These are phyloP conservation scores for Ascomycota sp. DNA, from an alignment of 2,329 filamentous ascomycete species.

Conservation along the genomic window DNA sequence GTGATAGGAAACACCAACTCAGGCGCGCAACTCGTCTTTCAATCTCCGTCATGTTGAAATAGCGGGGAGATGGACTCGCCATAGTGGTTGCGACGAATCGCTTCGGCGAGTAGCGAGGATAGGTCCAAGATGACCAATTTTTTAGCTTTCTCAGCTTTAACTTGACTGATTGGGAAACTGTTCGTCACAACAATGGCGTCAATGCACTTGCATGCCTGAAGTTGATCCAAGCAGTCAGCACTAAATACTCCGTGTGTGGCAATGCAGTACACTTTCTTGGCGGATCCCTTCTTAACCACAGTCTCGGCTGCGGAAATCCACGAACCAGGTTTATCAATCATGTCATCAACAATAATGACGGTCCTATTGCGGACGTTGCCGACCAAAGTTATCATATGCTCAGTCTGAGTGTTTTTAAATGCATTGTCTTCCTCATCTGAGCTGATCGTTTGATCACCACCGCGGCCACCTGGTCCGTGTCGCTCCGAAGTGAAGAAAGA, in stretches of 20 bases:
- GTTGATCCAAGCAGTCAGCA: slow-evolving; percentile 68
- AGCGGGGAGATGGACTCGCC: slow-evolving; percentile 61
- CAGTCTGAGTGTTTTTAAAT: slow-evolving; percentile 58
- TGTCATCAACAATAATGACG: slow-evolving; percentile 92
- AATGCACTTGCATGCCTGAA: slow-evolving; percentile 85
- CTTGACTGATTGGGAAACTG: slow-evolving; percentile 75
- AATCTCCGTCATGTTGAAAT: slow-evolving; percentile 47
- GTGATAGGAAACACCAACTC: background rate
- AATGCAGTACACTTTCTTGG: slow-evolving; percentile 92
- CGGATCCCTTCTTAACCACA: slow-evolving; percentile 77
- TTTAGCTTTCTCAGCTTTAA: slow-evolving; percentile 46
- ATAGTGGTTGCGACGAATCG: slow-evolving; percentile 89
- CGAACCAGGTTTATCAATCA: slow-evolving; percentile 92
- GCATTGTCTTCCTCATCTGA: slow-evolving; percentile 88
- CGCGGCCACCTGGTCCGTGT: slow-evolving; percentile 58
- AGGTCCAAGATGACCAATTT: slow-evolving; percentile 85
- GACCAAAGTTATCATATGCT: slow-evolving; percentile 94
- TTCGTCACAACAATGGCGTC: slow-evolving; percentile 90
- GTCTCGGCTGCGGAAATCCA: slow-evolving; percentile 97
- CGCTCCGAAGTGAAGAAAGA: slow-evolving; percentile 53
- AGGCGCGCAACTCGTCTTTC: slow-evolving; percentile 5
- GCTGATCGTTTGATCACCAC: slow-evolving; percentile 60
- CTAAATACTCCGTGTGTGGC: slow-evolving; percentile 93
- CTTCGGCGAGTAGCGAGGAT: slow-evolving; percentile 71
- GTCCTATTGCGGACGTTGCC: slow-evolving; percentile 76